Conservation (phyloP, 257 asterid species). For the Eucommia ulmoides region DNA sequence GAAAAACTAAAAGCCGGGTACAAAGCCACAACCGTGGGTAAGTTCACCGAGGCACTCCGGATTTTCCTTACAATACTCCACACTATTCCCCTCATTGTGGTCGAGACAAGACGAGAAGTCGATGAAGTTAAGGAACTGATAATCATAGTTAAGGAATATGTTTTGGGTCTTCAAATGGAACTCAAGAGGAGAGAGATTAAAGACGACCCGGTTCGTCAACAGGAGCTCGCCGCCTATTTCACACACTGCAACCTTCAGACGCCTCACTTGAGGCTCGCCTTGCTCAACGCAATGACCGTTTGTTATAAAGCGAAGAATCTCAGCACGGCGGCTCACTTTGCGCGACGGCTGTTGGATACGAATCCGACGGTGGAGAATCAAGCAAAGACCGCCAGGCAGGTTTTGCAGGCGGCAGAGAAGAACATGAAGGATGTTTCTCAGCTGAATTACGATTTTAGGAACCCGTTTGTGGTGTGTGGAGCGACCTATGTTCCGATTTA, state of each 20-base stretch:
- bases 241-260: constrained; percentile 73
- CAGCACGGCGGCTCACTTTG: constrained; percentile 71
- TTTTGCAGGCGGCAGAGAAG: constrained; percentile 66
- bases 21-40: constrained; percentile 69
- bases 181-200: constrained; percentile 62
- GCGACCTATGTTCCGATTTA: constrained; percentile 77
- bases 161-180: constrained; percentile 68
- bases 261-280: constrained; percentile 70
- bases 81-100: constrained; percentile 64
- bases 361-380: constrained; percentile 60
- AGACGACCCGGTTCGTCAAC: constrained; percentile 67
- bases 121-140: constrained; percentile 77
- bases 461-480: constrained; percentile 82
- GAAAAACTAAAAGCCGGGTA: constrained; percentile 73
- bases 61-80: constrained; percentile 52
- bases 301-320: constrained; percentile 50
- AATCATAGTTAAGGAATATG: constrained; percentile 57
- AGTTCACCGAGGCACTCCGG: constrained; percentile 60
- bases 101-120: constrained; percentile 70
- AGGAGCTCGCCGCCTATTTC: constrained; percentile 86
- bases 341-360: constrained; percentile 63
- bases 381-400: constrained; percentile 50
- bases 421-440: constrained; percentile 55
- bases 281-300: constrained; percentile 50
- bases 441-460: constrained; percentile 75